phyloP scores from a whole-genome alignment of 805 yeast species.

The Tetrapisispora pingtungensis region DNA sequence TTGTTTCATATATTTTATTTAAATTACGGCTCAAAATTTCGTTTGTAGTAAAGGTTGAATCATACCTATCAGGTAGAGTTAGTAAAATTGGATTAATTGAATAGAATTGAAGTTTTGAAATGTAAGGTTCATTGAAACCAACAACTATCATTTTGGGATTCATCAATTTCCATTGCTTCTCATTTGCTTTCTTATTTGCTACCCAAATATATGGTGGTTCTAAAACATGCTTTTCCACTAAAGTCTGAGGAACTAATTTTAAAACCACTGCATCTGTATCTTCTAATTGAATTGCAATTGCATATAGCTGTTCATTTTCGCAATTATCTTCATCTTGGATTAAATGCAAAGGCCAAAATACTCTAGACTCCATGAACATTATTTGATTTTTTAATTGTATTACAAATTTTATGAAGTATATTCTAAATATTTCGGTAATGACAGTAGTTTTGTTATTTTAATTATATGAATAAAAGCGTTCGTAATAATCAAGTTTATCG shows the following conservation, averaged over 20 bases:
- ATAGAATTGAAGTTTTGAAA: constrained; percentile 62
- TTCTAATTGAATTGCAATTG: constrained; percentile 10
- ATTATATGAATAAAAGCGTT: no score
- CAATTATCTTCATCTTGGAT: neutral
- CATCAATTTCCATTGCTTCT: constrained; percentile 5
- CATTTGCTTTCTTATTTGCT: constrained; percentile 2
- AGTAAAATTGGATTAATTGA: constrained; percentile 65
- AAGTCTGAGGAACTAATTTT: constrained; percentile 5
- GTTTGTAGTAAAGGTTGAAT: no score
- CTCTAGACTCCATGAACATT: constrained; percentile 6
- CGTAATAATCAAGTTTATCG: no score
- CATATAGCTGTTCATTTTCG: constrained; percentile 4
- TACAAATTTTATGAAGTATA: no score
- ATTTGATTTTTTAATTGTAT: no score
- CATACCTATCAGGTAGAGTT: constrained; percentile 33
- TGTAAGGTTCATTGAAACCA: constrained; percentile 62
- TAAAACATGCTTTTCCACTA: neutral
- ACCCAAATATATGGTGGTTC: constrained; percentile 11
- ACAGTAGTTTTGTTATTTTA: no score
- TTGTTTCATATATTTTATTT: constrained; percentile 5
- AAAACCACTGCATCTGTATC: constrained; percentile 19
- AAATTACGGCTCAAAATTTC: no score
- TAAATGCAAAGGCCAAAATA: constrained; percentile 21
- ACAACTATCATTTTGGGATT: constrained; percentile 29
- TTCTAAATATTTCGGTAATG: no score